A percentile compares a stretch with the other conserved stretches of the same genome.
phyloP scores from a whole-genome alignment of 2,329 filamentous ascomycete genomes.

The Aspergillus novofumigatus region DNA sequence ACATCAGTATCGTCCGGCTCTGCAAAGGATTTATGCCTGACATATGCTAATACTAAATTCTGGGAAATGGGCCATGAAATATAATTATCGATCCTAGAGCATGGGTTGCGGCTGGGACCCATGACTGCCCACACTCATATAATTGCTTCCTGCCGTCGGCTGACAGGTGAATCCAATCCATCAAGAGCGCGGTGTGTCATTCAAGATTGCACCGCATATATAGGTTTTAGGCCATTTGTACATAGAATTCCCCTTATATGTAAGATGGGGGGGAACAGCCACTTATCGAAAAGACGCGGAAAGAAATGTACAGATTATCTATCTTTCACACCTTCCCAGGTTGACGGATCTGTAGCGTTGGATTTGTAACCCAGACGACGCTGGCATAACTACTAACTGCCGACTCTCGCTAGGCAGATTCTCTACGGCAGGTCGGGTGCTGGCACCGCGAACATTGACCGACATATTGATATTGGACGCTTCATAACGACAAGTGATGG shows the following conservation, averaged over 20 bases:
- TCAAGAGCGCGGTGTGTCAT: not conserved
- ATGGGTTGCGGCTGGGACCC: not conserved
- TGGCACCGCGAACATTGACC: not conserved
- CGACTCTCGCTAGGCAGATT: no score
- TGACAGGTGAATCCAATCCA: not conserved
- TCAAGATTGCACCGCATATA: not conserved
- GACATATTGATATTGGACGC: not conserved
- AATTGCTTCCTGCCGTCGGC: not conserved
- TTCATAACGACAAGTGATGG: not conserved
- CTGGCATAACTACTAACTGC: not conserved
- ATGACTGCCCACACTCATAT: not conserved
- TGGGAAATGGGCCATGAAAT: slow-evolving; percentile 39
- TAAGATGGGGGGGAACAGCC: not conserved
- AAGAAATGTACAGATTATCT: not conserved
- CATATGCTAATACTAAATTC: slow-evolving; percentile 42
- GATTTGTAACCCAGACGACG: not conserved
- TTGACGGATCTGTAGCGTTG: not conserved
- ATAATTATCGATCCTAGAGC: slow-evolving; percentile 4
- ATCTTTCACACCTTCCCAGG: not conserved
- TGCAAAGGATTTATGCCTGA: slow-evolving; percentile 30
- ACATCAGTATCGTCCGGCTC: not conserved
- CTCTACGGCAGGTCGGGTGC: not conserved
- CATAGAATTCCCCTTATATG: not conserved
- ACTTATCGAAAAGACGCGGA: not conserved
- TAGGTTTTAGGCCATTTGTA: not conserved